phyloP scores from a whole-genome alignment of 257 asterid genomes.

The Solanum chiquidenum region DNA sequence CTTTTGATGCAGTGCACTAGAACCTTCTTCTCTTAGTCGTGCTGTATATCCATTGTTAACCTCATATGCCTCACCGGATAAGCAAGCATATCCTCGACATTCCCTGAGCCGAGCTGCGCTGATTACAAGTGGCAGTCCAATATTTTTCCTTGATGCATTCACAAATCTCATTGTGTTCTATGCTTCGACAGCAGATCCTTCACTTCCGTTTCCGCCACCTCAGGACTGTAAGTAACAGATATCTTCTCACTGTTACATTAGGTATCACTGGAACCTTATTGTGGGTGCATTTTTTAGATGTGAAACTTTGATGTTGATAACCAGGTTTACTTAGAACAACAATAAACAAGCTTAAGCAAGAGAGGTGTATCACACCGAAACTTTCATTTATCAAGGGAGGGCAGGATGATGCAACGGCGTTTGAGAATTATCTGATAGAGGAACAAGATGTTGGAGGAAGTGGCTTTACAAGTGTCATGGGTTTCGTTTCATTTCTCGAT shows the following conservation, averaged over 20 bases:
- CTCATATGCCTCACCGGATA: conserved; percentile 74
- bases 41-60: conserved; percentile 80
- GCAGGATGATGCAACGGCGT: conserved; percentile 71
- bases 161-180: conserved; percentile 81
- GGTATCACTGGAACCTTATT: neutral
- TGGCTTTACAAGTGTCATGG: conserved; percentile 78
- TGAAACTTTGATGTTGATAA: neutral
- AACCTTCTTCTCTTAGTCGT: conserved; percentile 79
- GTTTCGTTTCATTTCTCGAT: conserved; percentile 84
- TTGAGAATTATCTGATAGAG: conserved; percentile 91
- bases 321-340: conserved; percentile 77
- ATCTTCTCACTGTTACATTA: neutral
- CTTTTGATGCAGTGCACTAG: conserved; percentile 75
- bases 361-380: conserved; percentile 77
- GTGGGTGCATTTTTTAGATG: neutral
- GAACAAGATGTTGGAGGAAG: conserved; percentile 89
- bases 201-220: conserved; percentile 97
- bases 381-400: conserved; percentile 76
- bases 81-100: conserved; percentile 95
- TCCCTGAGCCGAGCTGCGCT: conserved; percentile 97
- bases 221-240: conserved; percentile 77
- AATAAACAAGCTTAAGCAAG: conserved; percentile 86
- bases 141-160: conserved; percentile 91
- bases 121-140: conserved; percentile 92
- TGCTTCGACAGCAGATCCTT: conserved; percentile 73